phyloP scores from a whole-genome alignment of 2,329 filamentous ascomycete species.

The Exophiala oligosperma region DNA sequence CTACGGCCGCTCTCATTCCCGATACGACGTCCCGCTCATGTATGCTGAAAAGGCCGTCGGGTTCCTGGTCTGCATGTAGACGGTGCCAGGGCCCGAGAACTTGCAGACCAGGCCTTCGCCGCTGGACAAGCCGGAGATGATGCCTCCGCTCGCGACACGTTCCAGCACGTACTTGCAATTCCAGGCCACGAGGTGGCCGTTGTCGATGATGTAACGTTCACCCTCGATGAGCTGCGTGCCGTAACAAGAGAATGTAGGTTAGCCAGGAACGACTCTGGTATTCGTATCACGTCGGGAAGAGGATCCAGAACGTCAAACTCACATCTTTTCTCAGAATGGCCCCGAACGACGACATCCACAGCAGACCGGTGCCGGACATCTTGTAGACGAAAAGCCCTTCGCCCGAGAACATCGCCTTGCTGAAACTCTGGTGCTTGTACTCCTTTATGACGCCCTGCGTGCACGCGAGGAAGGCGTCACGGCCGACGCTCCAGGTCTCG shows the following conservation, averaged over 20 bases:
- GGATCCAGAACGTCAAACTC: slow-evolving; percentile 39
- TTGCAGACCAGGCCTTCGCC: slow-evolving; percentile 92
- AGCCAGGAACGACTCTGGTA: neutral
- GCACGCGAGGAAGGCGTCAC: slow-evolving; percentile 80
- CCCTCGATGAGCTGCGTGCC: slow-evolving; percentile 49
- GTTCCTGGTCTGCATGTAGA: slow-evolving; percentile 93
- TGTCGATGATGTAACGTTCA: slow-evolving; percentile 90
- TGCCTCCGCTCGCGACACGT: slow-evolving; percentile 83
- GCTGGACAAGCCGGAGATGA: slow-evolving; percentile 82
- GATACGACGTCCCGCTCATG: slow-evolving; percentile 14
- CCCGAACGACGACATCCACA: slow-evolving; percentile 92
- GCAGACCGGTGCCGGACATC: slow-evolving; percentile 73
- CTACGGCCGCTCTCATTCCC: slow-evolving; percentile 6
- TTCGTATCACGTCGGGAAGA: too few species aligned
- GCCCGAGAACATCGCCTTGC: slow-evolving; percentile 90
- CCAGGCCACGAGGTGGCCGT: slow-evolving; percentile 93
- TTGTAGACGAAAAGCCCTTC: slow-evolving; percentile 91
- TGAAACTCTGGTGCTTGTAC: slow-evolving; percentile 79
- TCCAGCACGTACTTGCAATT: slow-evolving; percentile 93
- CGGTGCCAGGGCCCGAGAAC: slow-evolving; percentile 84
- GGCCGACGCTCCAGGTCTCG: slow-evolving; percentile 75
- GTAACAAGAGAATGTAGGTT: neutral
- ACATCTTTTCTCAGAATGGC: slow-evolving; percentile 95
- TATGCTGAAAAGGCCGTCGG: slow-evolving; percentile 61
- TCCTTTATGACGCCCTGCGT: slow-evolving; percentile 89